Evolutionary conservation across 192 early-diverging fungal genomes (phyloP).

Genomic region (Obelidium mucronatum): DNA sequence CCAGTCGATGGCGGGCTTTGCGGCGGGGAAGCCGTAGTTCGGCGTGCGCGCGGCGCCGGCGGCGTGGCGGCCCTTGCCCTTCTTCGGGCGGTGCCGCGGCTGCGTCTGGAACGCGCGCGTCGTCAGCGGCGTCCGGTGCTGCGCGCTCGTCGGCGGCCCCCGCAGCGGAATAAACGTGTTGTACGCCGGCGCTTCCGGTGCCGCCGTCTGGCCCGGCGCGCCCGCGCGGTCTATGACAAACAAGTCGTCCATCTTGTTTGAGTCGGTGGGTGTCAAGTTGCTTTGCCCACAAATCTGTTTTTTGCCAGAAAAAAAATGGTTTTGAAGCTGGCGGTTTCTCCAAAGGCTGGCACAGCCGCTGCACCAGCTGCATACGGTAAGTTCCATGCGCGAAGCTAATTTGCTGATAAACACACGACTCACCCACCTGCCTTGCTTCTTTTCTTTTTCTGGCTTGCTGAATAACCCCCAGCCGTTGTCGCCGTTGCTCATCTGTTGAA

Average conservation of each 20-base stretch:
- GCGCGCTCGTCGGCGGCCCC: neutral
- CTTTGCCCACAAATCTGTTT: neutral
- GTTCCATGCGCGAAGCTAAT: neutral
- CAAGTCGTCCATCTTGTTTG: slow-evolving; percentile 11
- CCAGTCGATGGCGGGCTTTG: slow-evolving; percentile 1
- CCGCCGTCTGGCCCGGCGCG: neutral
- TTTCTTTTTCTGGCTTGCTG: neutral
- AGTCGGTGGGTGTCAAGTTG: neutral
- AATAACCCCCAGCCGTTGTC: slow-evolving; percentile 36
- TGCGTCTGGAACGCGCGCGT: neutral
- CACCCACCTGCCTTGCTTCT: no score
- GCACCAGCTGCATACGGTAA: slow-evolving; percentile 26
- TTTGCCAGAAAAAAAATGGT: neutral
- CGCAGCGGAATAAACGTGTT: neutral
- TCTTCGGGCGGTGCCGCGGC: neutral
- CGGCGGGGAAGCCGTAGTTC: neutral
- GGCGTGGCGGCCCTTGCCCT: slow-evolving; percentile 2
- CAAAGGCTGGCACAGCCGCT: neutral
- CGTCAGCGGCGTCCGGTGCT: neutral
- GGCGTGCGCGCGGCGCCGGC: neutral
- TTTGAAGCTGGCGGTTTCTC: slow-evolving; percentile 14
- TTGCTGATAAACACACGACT: no score
- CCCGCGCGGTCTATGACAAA: slow-evolving; percentile 16
- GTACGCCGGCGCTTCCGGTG: neutral
- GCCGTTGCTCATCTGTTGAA: slow-evolving; percentile 34